A percentile compares a stretch with the other conserved stretches of the same genome.
phyloP scores from a whole-genome alignment of 2,329 filamentous ascomycete genomes.

The Sphaerulina vaccinii region DNA sequence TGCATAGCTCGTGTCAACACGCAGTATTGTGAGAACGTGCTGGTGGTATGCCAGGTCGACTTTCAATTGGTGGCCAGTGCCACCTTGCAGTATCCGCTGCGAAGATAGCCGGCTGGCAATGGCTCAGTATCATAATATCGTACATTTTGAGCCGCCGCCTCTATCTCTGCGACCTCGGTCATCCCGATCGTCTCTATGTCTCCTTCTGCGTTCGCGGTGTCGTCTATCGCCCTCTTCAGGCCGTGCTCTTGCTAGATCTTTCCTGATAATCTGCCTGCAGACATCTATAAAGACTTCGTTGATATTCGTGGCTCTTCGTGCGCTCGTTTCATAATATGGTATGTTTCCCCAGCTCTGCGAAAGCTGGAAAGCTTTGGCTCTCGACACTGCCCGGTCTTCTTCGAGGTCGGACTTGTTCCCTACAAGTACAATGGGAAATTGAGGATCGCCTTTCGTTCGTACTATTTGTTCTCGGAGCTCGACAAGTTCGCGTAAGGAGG shows the following conservation, averaged over 20 bases:
- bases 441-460: conserved; percentile 75
- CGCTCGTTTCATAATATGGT: conserved; percentile 88
- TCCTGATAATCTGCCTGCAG: conserved; percentile 40
- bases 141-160: conserved; percentile 22
- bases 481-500: conserved; percentile 77
- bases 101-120: background rate
- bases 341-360: conserved; percentile 84
- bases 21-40: background rate
- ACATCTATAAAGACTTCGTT: conserved; percentile 72
- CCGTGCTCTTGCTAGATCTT: conserved; percentile 31
- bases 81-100: background rate
- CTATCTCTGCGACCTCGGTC: conserved; percentile 11
- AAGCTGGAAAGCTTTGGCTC: conserved; percentile 76
- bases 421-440: conserved; percentile 74
- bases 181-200: conserved; percentile 13
- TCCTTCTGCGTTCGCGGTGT: conserved; percentile 15
- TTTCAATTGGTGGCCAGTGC: background rate
- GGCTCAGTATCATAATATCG: conserved; percentile 21
- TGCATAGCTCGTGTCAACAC: background rate
- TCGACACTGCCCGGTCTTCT: conserved; percentile 75
- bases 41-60: background rate
- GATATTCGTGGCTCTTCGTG: conserved; percentile 78
- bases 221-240: conserved; percentile 20
- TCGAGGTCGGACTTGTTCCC: conserved; percentile 90
- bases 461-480: conserved; percentile 85